phyloP scores from a whole-genome alignment of 1,139 yeast genomes.

The Suhomyces terraborum region DNA sequence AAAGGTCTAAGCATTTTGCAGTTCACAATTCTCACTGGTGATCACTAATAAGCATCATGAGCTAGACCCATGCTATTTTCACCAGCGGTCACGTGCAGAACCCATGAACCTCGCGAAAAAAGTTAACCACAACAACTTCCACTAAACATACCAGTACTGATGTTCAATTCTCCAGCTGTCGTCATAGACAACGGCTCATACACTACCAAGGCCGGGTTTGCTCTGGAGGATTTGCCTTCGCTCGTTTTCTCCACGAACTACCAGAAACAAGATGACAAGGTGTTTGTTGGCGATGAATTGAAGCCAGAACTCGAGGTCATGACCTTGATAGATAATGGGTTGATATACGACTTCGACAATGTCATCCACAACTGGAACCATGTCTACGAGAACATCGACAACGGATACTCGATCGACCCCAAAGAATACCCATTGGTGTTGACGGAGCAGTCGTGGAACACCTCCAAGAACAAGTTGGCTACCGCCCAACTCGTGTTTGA shows the following conservation, averaged over 20 bases:
- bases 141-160: conserved; percentile 4
- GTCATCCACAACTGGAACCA: conserved; percentile 61
- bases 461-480: conserved; percentile 50
- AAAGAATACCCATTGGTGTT: conserved; percentile 63
- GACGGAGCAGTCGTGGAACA: conserved; percentile 67
- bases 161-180: conserved; percentile 51
- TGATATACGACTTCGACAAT: conserved; percentile 66
- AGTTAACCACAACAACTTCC: conserved; percentile 5
- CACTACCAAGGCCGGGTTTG: conserved; percentile 70
- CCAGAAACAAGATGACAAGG: conserved; percentile 34
- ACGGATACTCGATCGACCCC: conserved; percentile 43
- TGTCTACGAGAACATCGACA: conserved; percentile 53
- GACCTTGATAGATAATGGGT: conserved; percentile 66
- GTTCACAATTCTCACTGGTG: not conserved
- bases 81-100: not conserved
- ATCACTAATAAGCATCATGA: not conserved
- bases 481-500: conserved; percentile 68
- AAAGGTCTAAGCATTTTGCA: conserved; percentile 6
- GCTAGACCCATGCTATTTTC: conserved; percentile 1
- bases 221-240: conserved; percentile 64
- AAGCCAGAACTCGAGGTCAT: conserved; percentile 54
- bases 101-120: not conserved
- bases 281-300: conserved; percentile 51
- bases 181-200: conserved; percentile 71
- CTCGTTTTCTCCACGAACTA: conserved; percentile 61